phyloP scores from a whole-genome alignment of 2,329 filamentous ascomycete species.

The Fonsecaea nubica region DNA sequence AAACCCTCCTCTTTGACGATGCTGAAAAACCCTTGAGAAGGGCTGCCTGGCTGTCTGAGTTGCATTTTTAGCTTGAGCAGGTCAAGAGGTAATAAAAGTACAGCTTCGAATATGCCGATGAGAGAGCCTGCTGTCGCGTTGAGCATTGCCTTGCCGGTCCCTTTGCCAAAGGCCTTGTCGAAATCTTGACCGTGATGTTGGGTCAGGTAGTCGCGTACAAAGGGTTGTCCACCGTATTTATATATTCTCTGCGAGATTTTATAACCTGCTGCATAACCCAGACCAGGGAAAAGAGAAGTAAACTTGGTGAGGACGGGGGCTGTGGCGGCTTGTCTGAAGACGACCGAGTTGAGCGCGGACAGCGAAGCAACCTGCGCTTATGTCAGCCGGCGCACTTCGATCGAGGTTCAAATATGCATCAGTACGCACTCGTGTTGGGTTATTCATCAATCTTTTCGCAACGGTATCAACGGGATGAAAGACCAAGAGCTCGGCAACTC shows the following conservation, averaged over 20 bases:
- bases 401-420: neutral
- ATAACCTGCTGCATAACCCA: conserved; percentile 97
- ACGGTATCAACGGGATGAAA: conserved; percentile 98
- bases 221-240: conserved; percentile 97
- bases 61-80: conserved; percentile 99
- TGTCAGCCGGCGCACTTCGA: conserved; percentile 14
- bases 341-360: conserved; percentile 80
- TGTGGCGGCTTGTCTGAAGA: conserved; percentile 87
- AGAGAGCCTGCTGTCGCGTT: conserved; percentile 94
- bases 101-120: conserved; percentile 96
- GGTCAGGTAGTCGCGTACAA: conserved; percentile 86
- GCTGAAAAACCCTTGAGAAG: conserved; percentile 85
- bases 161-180: conserved; percentile 89
- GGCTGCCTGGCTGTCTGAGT: conserved; percentile 91
- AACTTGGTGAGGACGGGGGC: conserved; percentile 79
- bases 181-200: conserved; percentile 82
- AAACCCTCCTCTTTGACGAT: conserved; percentile 95
- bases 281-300: conserved; percentile 92
- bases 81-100: conserved; percentile 90
- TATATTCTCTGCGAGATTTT: conserved; percentile 97
- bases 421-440: conserved; percentile 73
- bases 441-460: conserved; percentile 99
- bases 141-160: conserved; percentile 97
- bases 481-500: conserved; percentile 89
- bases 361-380: conserved; percentile 59